Base-by-base conservation (phyloP, 2,329 filamentous ascomycete genomes). In the Westerdykella aurantiaca region DNA sequence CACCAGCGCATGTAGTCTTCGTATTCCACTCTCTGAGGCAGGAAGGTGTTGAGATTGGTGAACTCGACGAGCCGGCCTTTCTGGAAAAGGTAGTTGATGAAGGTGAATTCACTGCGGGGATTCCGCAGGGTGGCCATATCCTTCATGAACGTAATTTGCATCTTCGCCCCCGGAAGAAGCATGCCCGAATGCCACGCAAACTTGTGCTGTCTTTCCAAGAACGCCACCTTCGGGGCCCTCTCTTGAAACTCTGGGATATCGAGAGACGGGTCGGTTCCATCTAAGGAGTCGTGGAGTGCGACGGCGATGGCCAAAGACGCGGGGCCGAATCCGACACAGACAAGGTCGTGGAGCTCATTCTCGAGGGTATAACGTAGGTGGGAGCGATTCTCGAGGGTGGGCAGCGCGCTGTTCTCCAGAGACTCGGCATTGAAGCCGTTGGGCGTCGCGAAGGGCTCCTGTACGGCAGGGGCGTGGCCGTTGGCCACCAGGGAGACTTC, bases 141-240 rank as follows among this genome's bases (percentile, higher is more conserved):
- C 72, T 97, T 97, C 72, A 97, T 79, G 72, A 95, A 97, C 9
- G 88, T 94, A 56, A 97, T 97, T 66, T 97, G 91, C 91, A 97
- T 97, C 71, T 86, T 89, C 41, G 90, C 87, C 5, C 89, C 90
- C 0, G 89, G 88, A 3, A 97, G 79, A 46, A 96, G 81, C 91
- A 97, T 97, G 47, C 91, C 91, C 0, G 88, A 83, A 68, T 97
- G 91, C 91, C 91, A 97, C 46, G 86, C 81, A 62, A 97, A 97
- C 38, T 77, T 72, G 25, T 74, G 61, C 69, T 97, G 91, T 67
- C 86, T 85, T 73, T 97, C 91, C 18, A 97, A 70, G 69, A 96
- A 97, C 37, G 87, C 78, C 3, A 95, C 82, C 63, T 86, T 88
- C 38, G 88, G 86, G 37, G 68, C 55, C 45, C 63, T 58, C 43